These are phyloP conservation scores for Tothia fuscella DNA, from an alignment of 2,329 filamentous ascomycete genomes.

Conservation along the genomic window DNA sequence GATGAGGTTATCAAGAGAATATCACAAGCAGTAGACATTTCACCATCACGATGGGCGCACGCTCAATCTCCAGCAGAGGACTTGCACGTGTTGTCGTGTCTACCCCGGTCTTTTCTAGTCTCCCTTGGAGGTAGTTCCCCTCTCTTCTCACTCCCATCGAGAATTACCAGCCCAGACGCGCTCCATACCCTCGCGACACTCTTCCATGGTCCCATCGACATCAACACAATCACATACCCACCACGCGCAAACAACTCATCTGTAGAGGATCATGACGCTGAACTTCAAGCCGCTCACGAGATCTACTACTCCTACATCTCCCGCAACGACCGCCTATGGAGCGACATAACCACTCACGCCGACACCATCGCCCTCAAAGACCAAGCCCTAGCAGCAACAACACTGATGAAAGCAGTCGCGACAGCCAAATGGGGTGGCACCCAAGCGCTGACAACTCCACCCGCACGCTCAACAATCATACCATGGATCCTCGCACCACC, in stretches of 20 bases:
- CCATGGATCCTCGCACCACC: slow-evolving; percentile 47
- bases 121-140: slow-evolving; percentile 31
- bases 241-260: slow-evolving; percentile 17
- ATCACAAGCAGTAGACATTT: slow-evolving; percentile 31
- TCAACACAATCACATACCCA: slow-evolving; percentile 23
- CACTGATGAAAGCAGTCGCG: slow-evolving; percentile 39
- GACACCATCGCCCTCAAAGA: slow-evolving; percentile 46
- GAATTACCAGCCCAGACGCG: slow-evolving; percentile 40
- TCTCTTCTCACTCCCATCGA: slow-evolving; percentile 39
- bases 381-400: slow-evolving; percentile 41
- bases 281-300: slow-evolving; percentile 31
- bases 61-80: slow-evolving; percentile 42
- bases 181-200: slow-evolving; percentile 43
- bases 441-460: slow-evolving; percentile 38
- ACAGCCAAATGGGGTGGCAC: slow-evolving; percentile 38
- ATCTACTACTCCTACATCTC: slow-evolving; percentile 43
- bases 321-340: slow-evolving; percentile 39
- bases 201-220: slow-evolving; percentile 39
- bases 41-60: slow-evolving; percentile 39
- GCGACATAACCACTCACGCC: slow-evolving; percentile 39
- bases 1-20: slow-evolving; percentile 35
- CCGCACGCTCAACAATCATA: slow-evolving; percentile 41
- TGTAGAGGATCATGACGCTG: slow-evolving; percentile 7
- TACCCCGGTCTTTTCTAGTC: slow-evolving; percentile 42
- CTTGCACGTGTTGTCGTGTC: slow-evolving; percentile 43